Base-by-base conservation (phyloP, 768 basidiomycete genomes). In the Rhodosporidiobolus sp. region DNA sequence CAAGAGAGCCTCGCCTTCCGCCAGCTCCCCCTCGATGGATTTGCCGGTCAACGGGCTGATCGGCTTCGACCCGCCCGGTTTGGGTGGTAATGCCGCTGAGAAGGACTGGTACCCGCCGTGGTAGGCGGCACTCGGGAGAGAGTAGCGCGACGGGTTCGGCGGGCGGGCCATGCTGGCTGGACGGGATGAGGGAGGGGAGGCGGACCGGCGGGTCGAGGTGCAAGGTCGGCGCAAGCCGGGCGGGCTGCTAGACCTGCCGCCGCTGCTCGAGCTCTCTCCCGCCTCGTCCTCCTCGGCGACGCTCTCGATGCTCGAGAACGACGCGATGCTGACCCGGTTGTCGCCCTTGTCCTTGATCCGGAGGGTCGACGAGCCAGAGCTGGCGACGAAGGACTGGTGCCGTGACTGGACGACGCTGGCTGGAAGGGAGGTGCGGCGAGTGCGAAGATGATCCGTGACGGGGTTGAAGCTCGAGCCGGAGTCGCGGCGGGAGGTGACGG, bases 231-330 rank as follows among this genome's bases (percentile, higher is more conserved):
- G 38, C 38, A 14, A 43, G 7, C 8, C 38, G 38, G 38, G 38
- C 38, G 5, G 45, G 56, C 28, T 28, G 45, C 35, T 43, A 24
- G 4, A 52, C 19, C 24, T 38, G 24, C 55, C 48, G 22, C 34
- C 54, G 38, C 22, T 35, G 26, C 17, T 50, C 45, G 30, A 22
- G 32, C 32, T 24, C 46, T 34, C 63, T 7, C 26, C 38, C 30
- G 54, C 50, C 26, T 67, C 69, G 3, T 54, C 70, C 50, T 75
- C 76, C 56, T 78, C 74, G 6, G 68, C 67, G 49, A 77, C 57
- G 50, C 69, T 72, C 10, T 70, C 76, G 43, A 76, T 74, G 66
- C 76, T 77, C 20, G 69, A 34, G 22, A 74, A 68, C 43, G 68
- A 68, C 19, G 74, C 76, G 45, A 73, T 58, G 60, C 77, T 78